phyloP scores from a whole-genome alignment of 108 stramenopile genomes.

The Skeletonema costatum region DNA sequence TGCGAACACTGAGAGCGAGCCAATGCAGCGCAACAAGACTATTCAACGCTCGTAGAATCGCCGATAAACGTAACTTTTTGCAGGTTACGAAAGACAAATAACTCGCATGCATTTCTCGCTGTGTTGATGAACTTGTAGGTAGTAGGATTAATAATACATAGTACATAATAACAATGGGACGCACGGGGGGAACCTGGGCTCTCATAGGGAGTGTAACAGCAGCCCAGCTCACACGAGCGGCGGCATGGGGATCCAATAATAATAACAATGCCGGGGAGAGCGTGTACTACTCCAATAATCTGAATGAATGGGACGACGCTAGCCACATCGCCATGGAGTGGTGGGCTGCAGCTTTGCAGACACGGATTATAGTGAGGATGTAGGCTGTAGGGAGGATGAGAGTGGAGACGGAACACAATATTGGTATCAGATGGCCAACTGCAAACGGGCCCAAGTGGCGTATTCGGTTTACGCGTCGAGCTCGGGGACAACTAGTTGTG shows the following conservation, averaged over 20 bases:
- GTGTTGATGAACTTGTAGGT: too few relatives aligned
- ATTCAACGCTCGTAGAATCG: too few relatives aligned
- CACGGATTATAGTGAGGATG: conserved; percentile 66
- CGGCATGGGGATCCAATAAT: conserved; percentile 41
- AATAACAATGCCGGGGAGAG: conserved; percentile 1
- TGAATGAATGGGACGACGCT: conserved; percentile 60
- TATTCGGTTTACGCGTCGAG: conserved; percentile 74
- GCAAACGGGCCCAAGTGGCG: conserved; percentile 77
- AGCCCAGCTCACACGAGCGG: conserved; percentile 4
- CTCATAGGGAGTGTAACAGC: conserved; percentile 13
- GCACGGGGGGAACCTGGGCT: conserved; percentile 7
- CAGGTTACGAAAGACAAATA: too few relatives aligned
- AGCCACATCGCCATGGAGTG: conserved; percentile 64
- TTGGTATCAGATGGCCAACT: conserved; percentile 91
- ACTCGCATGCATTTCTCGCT: too few relatives aligned
- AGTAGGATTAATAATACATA: too few relatives aligned
- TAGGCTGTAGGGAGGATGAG: conserved; percentile 64
- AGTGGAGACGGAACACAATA: conserved; percentile 82
- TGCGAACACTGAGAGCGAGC: too few relatives aligned
- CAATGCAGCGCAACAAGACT: too few relatives aligned
- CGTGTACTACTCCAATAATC: conserved; percentile 50
- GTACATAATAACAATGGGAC: neutral
- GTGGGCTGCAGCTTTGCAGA: conserved; percentile 79
- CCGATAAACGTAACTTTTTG: too few relatives aligned
- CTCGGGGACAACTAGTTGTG: conserved; percentile 54